Base-by-base conservation (phyloP, 352 stramenopile species). In the Elongisporangium prolatum region DNA sequence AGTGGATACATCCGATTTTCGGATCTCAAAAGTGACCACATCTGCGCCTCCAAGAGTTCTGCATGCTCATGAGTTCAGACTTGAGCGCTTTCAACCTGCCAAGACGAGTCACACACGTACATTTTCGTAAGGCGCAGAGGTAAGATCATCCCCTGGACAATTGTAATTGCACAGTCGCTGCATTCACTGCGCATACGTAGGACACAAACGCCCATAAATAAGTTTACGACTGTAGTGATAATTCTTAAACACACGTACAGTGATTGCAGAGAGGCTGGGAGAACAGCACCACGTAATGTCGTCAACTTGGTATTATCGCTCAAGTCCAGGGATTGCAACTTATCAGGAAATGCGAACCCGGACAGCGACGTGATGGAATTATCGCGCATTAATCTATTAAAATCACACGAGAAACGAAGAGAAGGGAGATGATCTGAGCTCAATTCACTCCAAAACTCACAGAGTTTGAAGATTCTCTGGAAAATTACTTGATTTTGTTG, bases 221-320 rank as follows among this genome's bases (percentile, higher is more conserved):
- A n/a, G n/a, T n/a, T n/a, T n/a, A n/a, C n/a, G n/a, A n/a, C n/a
- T n/a, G n/a, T n/a, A n/a, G n/a, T n/a, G n/a, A n/a, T n/a, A n/a
- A n/a, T n/a, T n/a, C n/a, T n/a, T n/a, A n/a, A n/a, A n/a, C n/a
- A n/a, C n/a, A 63, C 57, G 52, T 53, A 77, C 61, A 77, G 47
- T 10, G 69, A 67, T 55, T 68, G 54, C 18, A 88, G 54, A 4
- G 61, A 68, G 48, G 74, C 64, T 0, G 77, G 75, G 14, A 88
- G 63, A 10, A 78, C 67, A 34, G 70, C 63, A 11, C 72, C 74
- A 40, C 77, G 48, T 44, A 88, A 57, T 18, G 67, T 73, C 8
- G 65, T 65, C 25, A 81, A 65, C 21, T 77, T 57, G 44, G 61
- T 34, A 54, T 88, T 88, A 4, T 69, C 71, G 40, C 68, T 76